Base-by-base conservation (phyloP, 2,329 filamentous ascomycete genomes). In the Claviceps monticola region DNA sequence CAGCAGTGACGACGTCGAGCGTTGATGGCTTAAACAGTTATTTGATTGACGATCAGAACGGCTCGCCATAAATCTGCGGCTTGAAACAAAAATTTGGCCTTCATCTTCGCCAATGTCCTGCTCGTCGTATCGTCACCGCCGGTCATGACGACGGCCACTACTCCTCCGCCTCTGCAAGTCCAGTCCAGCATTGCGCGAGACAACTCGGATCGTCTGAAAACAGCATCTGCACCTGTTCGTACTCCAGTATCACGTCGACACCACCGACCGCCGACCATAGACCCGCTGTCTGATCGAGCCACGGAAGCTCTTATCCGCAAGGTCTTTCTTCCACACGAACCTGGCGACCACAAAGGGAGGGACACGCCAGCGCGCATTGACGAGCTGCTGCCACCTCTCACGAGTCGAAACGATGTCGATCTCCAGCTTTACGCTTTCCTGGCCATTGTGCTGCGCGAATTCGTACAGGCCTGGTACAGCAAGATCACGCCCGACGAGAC, bases 381-480 rank as follows among this genome's bases (percentile, higher is more conserved):
- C 54, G 85, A 90, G 59, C 73, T 95, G 44, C 73, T 98, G 46
- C 93, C 91, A 54, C 89, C 90, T 41, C 74, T 98, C 62, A 97
- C 91, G 48, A 95, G 89, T 71, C 89, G 88, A 49, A 95, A 95
- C 66, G 88, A 94, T 59, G 81, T 97, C 54, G 93, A 98, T 66
- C 72, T 94, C 52, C 86, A 98, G 69, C 77, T 98, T 4, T 98
- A 97, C 65, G 91, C 88, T 29, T 79, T 97, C 54, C 82, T 98
- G 55, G 86, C 93, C 50, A 85, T 97, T 54, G 82, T 97, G 55
- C 75, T 96, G 60, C 83, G 86, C 61, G 89, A 96, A 57, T 95
- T 89, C 65, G 86, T 98, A 39, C 84, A 93, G 66, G 82, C 81
- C 36, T 98, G 93, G 93, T 98, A 98, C 71, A 76, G 75, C 57